Evolutionary conservation across 192 early-diverging fungal species (phyloP), one percentile per base, ranked within the genome.

Genomic region (Coemansia sp.): DNA sequence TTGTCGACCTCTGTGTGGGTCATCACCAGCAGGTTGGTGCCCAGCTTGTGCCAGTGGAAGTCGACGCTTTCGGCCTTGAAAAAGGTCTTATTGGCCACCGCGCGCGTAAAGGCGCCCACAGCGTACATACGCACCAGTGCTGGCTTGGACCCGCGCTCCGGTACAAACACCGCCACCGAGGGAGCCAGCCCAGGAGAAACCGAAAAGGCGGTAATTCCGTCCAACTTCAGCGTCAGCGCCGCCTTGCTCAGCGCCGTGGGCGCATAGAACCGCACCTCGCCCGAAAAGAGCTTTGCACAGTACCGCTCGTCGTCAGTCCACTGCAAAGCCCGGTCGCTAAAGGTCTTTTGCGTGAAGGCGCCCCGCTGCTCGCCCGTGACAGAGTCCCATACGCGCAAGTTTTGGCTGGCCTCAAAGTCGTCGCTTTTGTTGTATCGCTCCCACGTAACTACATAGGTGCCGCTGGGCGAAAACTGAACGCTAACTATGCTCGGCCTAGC

Each of bases 1-100:
- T 90, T 94, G 78, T 98, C 96, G 40, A 98, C 91, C 38, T 99
- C 98, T 35, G 98, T 97, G 29, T 91, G 91, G 6, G 96, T 94
- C 75, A 96, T 87, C 34, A 97, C 91, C 61, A 98, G 85, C 30
- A 98, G 75, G 71, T 89, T 89, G 45, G 93, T 95, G 32, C 93
- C 93, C 12, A 92, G 85, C 45, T 84, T 79, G 83, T 98, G 97
- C 98, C 98, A 99, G 74, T 91, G 85, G 80, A 98, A 93, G 67
- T 93, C 87, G 39, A 95, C 89, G 49, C 88, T 91, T 69, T 99
- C 98, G 6, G 95, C 95, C 74, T 93, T 92, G 84, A 87, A 98
- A 72, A 99, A 95, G n/a, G 94, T 92, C 84, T 96, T 96, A 77
- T 90, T 90, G 24, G 92, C 87, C 67, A 93, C 74, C 7, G 92